Base-by-base conservation (phyloP, 2,329 filamentous ascomycete genomes). In the Pseudogymnoascus sp. region DNA sequence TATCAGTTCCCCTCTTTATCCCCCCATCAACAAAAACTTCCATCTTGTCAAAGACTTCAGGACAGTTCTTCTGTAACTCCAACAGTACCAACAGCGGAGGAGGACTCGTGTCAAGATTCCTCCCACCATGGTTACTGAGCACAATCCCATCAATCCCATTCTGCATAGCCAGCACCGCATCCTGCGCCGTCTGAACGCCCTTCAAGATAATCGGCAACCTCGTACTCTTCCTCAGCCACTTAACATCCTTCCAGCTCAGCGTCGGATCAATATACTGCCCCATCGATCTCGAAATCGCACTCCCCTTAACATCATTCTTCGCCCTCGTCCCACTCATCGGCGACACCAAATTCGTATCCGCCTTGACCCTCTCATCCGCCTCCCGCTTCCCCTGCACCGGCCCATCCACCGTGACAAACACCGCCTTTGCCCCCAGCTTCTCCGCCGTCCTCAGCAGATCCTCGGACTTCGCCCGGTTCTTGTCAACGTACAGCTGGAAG, bases 61-160 rank as follows among this genome's bases (percentile, higher is more conserved):
- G 85, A 41, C 81, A 84, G 64, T 80, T 81, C 65, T 79, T 78
- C 62, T 84, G 84, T 63, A 89, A 76, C 72, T 89, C 86, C 1
- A 89, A 72, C 3, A 89, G 69, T 0, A 84, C 78, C 35, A 87
- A 70, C 30, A 89, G 76, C 0, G 81, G 78, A 0, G 86, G 75
- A 2, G 81, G 78, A 0, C 77, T 75, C 66, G 69, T 82, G 62
- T 83, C 80, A 1, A 79, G 68, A 59, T 74, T 78, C 38, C 87
- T 73, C 0, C 87, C 87, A 1, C 87, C 88, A 70, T 91, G 88
- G 66, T 91, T 91, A 12, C 80, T 83, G 1, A 90, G 76, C 1
- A 90, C 79, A 57, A 91, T 87, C 0, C 84, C 87, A 65, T 90
- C 83, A 2, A 83, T 81, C 0, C 85, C 86, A 11, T 78, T 68